Conservation (phyloP, 192 early-diverging fungal genomes). For the Linnemannia hyalina region DNA sequence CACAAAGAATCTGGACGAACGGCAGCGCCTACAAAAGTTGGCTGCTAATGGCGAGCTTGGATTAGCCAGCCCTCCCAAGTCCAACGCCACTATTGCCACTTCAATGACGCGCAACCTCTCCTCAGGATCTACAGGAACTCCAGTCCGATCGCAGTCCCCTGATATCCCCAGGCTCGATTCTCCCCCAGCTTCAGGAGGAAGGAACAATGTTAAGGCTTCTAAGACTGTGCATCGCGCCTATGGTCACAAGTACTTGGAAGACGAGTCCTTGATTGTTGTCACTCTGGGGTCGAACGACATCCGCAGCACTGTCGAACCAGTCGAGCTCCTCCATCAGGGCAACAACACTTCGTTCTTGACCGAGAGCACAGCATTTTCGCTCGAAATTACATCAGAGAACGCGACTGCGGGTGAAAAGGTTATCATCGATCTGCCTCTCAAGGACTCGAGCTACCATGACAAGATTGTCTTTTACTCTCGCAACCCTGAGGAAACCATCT, state of each 20-base stretch:
- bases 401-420: conserved; percentile 69
- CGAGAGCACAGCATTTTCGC: conserved; percentile 57
- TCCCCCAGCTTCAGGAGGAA: conserved; percentile 24
- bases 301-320: conserved; percentile 58
- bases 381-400: conserved; percentile 71
- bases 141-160: conserved; percentile 24
- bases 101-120: conserved; percentile 3
- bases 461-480: conserved; percentile 68
- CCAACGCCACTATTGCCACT: background rate
- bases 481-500: conserved; percentile 61
- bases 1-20: conserved; percentile 35
- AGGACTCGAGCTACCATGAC: conserved; percentile 65
- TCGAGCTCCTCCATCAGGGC: conserved; percentile 57
- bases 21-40: conserved; percentile 16
- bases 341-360: conserved; percentile 41
- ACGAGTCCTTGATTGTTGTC: conserved; percentile 72
- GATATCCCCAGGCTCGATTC: conserved; percentile 4
- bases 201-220: conserved; percentile 26
- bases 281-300: conserved; percentile 74
- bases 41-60: background rate
- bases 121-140: background rate
- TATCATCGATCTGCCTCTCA: conserved; percentile 67
- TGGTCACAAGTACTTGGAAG: conserved; percentile 73
- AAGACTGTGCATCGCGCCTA: conserved; percentile 66
- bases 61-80: conserved; percentile 20